These are phyloP conservation scores for Lanmaoa rubissima DNA, from an alignment of 768 basidiomycete species.

Conservation along the genomic window DNA sequence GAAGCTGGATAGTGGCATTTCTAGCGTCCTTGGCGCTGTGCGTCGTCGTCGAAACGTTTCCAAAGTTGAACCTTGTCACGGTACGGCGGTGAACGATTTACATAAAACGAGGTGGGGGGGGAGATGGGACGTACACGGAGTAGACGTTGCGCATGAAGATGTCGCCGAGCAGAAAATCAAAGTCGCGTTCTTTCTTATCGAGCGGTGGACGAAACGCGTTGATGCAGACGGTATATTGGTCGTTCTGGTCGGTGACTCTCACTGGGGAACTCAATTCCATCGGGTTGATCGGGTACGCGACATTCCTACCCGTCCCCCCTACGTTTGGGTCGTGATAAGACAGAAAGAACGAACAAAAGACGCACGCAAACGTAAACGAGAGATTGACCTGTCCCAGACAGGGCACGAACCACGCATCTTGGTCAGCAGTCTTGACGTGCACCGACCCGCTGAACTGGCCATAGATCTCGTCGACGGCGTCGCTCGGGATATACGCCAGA, in stretches of 20 bases:
- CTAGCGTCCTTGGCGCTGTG: slow-evolving; percentile 10
- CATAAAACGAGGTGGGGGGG: not conserved
- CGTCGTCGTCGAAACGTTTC: slow-evolving; percentile 24
- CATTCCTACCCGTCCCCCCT: slow-evolving; percentile 18
- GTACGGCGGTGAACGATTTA: not conserved
- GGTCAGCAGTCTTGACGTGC: slow-evolving; percentile 26
- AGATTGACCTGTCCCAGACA: slow-evolving; percentile 31
- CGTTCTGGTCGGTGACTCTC: slow-evolving; percentile 25
- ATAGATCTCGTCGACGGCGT: slow-evolving; percentile 39
- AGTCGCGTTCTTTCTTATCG: slow-evolving; percentile 22
- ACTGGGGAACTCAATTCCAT: slow-evolving; percentile 40
- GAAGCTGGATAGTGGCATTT: slow-evolving; percentile 40
- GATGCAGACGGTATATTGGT: slow-evolving; percentile 40
- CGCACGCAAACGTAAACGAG: slow-evolving; percentile 24
- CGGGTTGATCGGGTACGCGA: slow-evolving; percentile 41
- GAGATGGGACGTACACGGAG: slow-evolving; percentile 33
- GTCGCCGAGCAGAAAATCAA: slow-evolving; percentile 43
- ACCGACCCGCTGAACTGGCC: slow-evolving; percentile 37
- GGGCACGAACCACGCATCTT: slow-evolving; percentile 39
- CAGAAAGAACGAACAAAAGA: not conserved
- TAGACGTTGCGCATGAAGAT: slow-evolving; percentile 48
- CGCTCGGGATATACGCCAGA: slow-evolving; percentile 33
- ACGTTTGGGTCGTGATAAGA: too few species aligned
- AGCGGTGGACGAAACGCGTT: slow-evolving; percentile 34
- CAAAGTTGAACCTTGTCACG: slow-evolving; percentile 41